These are phyloP conservation scores for Vigna mungo DNA, from an alignment of 306 rosid species.

Conservation along the genomic window DNA sequence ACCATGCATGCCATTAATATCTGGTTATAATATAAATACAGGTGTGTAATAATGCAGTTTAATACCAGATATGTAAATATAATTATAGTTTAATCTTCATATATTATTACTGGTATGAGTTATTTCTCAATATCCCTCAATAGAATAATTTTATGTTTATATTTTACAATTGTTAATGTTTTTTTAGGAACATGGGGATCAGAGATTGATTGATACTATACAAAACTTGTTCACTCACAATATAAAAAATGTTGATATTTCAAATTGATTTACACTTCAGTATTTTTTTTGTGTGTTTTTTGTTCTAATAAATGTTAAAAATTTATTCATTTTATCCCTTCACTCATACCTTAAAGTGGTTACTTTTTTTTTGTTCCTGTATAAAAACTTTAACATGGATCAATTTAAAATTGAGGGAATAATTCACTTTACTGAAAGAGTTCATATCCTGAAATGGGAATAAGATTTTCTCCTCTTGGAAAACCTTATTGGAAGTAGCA, in stretches of 20 bases:
- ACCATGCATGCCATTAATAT: not conserved
- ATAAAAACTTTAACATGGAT: not conserved
- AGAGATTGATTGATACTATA: not conserved
- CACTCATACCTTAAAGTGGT: not conserved
- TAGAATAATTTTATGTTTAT: too few relatives aligned
- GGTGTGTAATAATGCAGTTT: not conserved
- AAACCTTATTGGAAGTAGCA: conserved; percentile 18
- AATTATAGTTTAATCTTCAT: not conserved
- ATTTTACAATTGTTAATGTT: not conserved
- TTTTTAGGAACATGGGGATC: not conserved
- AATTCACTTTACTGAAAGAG: not conserved
- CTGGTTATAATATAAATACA: not conserved
- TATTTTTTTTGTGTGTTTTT: not conserved
- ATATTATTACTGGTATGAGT: not conserved
- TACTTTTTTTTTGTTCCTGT: not conserved
- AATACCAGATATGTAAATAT: not conserved
- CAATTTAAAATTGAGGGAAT: not conserved
- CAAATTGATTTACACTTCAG: not conserved
- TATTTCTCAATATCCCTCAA: not conserved
- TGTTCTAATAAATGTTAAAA: not conserved
- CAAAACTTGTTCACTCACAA: not conserved
- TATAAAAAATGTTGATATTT: not conserved
- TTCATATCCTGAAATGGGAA: conserved; percentile 13
- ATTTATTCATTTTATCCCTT: not conserved
- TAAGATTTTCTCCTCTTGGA: conserved; percentile 15